Percentiles rank a stretch among this genome's conserved stretches.
phyloP scores from a whole-genome alignment of 768 basidiomycete genomes.

The Suillus decipiens region DNA sequence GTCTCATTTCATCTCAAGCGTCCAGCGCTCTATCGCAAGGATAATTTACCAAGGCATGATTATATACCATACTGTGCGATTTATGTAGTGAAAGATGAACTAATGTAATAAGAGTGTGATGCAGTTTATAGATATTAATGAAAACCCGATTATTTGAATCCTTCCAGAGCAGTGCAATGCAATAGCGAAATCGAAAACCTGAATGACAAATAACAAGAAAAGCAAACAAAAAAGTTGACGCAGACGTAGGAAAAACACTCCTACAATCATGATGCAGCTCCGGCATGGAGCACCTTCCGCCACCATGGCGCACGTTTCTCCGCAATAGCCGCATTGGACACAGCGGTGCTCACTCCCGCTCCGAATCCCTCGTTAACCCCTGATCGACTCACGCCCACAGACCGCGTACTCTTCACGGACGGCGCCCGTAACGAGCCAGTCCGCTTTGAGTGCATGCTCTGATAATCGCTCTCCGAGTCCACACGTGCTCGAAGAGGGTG shows the following conservation, averaged over 20 bases:
- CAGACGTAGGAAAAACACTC: background rate
- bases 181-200: conserved; percentile 5
- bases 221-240: background rate
- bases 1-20: too few relatives aligned
- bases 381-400: conserved; percentile 14
- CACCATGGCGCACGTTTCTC: conserved; percentile 32
- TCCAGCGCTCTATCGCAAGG: too few relatives aligned
- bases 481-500: background rate
- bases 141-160: background rate
- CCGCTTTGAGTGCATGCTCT: conserved; percentile 29
- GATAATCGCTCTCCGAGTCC: conserved; percentile 29
- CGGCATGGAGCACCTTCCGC: conserved; percentile 29
- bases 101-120: background rate
- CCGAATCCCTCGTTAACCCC: conserved; percentile 5
- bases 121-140: background rate
- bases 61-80: background rate
- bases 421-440: conserved; percentile 13
- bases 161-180: background rate
- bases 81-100: background rate
- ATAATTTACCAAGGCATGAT: background rate
- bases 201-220: conserved; percentile 6
- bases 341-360: conserved; percentile 6
- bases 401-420: conserved; percentile 25
- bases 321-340: background rate
- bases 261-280: background rate